Conservation (phyloP, 192 early-diverging fungal genomes). For the Gamsiella multidivaricata region DNA sequence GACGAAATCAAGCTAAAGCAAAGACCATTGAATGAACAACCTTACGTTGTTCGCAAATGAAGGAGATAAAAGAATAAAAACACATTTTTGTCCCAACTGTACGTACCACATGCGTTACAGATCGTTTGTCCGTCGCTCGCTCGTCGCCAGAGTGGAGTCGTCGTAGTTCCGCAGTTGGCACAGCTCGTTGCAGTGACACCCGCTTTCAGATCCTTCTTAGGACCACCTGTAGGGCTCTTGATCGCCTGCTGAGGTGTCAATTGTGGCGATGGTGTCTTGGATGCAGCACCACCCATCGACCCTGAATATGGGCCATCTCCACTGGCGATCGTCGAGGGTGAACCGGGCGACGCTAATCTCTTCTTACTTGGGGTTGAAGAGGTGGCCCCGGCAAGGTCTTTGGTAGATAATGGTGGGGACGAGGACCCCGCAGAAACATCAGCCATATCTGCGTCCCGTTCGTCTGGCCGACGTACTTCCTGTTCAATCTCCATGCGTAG, state of each 20-base stretch:
- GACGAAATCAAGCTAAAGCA: background rate
- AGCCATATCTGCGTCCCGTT: constrained; percentile 32
- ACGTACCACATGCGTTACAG: constrained; percentile 96
- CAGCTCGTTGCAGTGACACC: constrained; percentile 69
- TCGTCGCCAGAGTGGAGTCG: constrained; percentile 93
- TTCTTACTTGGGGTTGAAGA: constrained; percentile 1
- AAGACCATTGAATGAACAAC: too few species aligned
- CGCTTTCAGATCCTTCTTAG: constrained; percentile 33
- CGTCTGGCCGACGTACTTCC: background rate
- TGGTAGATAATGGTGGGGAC: background rate
- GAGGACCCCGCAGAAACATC: constrained; percentile 21
- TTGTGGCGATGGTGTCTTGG: constrained; percentile 14
- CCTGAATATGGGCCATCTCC: constrained; percentile 12
- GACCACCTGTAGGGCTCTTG: background rate
- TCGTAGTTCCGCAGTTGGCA: constrained; percentile 89
- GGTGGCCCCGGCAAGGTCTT: background rate
- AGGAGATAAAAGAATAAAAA: constrained; percentile 6
- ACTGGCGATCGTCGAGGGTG: constrained; percentile 15
- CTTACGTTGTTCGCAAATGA: background rate
- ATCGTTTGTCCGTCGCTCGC: constrained; percentile 88
- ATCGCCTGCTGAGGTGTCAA: background rate
- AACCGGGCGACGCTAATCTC: constrained; percentile 9
- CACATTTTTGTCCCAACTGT: constrained; percentile 9
- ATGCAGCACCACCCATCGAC: background rate
- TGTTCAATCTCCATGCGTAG: constrained; percentile 14